phyloP scores from a whole-genome alignment of 2,329 filamentous ascomycete species.

The Didymella pomorum region DNA sequence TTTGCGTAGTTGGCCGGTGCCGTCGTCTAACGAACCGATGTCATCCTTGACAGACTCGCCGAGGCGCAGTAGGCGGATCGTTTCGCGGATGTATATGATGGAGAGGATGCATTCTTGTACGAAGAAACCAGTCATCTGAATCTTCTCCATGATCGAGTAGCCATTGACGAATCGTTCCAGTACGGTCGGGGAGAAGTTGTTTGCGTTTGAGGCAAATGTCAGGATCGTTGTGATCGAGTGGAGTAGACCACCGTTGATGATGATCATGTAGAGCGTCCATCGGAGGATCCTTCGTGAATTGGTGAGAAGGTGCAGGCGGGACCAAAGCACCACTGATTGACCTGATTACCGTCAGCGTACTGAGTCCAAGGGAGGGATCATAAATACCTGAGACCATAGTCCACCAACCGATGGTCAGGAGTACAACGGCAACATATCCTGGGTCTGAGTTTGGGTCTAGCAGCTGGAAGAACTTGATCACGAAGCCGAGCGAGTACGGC shows the following conservation, averaged over 20 bases:
- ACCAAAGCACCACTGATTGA: conserved; percentile 69
- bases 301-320: conserved; percentile 67
- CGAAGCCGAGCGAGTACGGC: conserved; percentile 58
- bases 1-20: conserved; percentile 30
- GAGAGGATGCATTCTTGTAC: conserved; percentile 52
- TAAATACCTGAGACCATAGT: conserved; percentile 62
- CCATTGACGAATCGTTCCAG: conserved; percentile 43
- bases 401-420: conserved; percentile 64
- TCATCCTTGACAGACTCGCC: conserved; percentile 38
- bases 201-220: conserved; percentile 61
- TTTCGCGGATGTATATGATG: conserved; percentile 63
- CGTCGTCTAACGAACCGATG: conserved; percentile 44
- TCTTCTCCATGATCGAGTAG: conserved; percentile 56
- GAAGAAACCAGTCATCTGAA: conserved; percentile 56
- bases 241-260: conserved; percentile 61
- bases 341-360: conserved; percentile 45
- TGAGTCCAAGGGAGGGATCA: not conserved
- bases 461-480: conserved; percentile 54
- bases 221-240: conserved; percentile 64
- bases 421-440: conserved; percentile 52
- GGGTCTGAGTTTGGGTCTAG: conserved; percentile 35
- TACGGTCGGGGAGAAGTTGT: conserved; percentile 28
- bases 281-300: conserved; percentile 59
- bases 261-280: conserved; percentile 65
- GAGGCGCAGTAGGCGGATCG: conserved; percentile 55